A percentile compares a stretch with the other conserved stretches of the same genome.
Conservation (phyloP, 2,329 filamentous ascomycete species). For the Microcyclosporella mali region DNA sequence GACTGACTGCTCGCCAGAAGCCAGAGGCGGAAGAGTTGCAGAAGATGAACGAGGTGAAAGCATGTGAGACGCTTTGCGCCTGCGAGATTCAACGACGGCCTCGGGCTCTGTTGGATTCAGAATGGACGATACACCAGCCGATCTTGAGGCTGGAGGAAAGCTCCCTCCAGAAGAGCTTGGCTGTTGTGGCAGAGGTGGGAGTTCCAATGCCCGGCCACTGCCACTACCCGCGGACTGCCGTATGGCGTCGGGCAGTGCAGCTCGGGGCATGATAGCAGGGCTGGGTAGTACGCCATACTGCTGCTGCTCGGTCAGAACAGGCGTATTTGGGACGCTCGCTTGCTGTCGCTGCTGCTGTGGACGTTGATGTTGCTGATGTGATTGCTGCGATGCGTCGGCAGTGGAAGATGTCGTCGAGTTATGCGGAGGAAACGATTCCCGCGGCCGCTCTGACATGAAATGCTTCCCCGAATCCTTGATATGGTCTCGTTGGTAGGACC, state of each 20-base stretch:
- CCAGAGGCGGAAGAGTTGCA: slow-evolving; percentile 29
- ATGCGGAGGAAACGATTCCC: slow-evolving; percentile 21
- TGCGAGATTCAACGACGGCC: slow-evolving; percentile 28
- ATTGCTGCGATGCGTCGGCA: slow-evolving; percentile 8
- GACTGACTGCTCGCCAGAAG: slow-evolving; percentile 6
- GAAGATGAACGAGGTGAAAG: slow-evolving; percentile 38
- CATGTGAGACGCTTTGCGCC: slow-evolving; percentile 40
- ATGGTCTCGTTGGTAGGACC: slow-evolving; percentile 24
- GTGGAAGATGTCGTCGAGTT: slow-evolving; percentile 15
- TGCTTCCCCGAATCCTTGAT: slow-evolving; percentile 25
- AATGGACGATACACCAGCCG: slow-evolving; percentile 41
- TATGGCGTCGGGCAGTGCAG: slow-evolving; percentile 10
- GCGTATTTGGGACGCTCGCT: slow-evolving; percentile 4
- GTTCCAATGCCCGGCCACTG: slow-evolving; percentile 22
- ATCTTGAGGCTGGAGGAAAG: slow-evolving; percentile 27
- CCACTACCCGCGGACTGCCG: slow-evolving; percentile 15
- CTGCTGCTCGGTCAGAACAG: slow-evolving; percentile 9
- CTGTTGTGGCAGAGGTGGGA: slow-evolving; percentile 27
- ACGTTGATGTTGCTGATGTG: background rate
- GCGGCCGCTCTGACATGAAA: slow-evolving; percentile 32
- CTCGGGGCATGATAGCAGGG: slow-evolving; percentile 4
- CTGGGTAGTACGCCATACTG: slow-evolving; percentile 9
- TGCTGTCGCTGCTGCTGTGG: slow-evolving; percentile 6
- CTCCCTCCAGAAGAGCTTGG: slow-evolving; percentile 14
- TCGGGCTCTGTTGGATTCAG: slow-evolving; percentile 39